A percentile compares a stretch with the other conserved stretches of the same genome.
Evolutionary conservation across 768 basidiomycete genomes (phyloP).

Genomic region (Sporobolomyces phaffii): DNA sequence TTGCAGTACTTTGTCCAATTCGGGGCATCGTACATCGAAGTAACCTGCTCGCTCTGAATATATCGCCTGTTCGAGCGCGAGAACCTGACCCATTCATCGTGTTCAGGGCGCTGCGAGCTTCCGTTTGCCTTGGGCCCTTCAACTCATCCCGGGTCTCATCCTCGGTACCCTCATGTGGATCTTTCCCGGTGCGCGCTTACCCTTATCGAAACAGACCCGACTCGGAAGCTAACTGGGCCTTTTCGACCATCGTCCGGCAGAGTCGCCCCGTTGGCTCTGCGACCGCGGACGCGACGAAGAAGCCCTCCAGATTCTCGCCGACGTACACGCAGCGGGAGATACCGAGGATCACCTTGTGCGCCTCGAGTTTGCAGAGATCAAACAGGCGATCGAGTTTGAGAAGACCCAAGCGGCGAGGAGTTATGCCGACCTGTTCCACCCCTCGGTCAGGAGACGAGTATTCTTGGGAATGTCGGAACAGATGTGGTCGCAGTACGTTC

Average conservation of each 20-base stretch:
- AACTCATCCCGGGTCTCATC: constrained; percentile 69
- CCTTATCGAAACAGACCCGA: neutral
- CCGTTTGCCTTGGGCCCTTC: constrained; percentile 47
- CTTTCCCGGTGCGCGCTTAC: constrained; percentile 53
- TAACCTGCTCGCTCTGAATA: neutral
- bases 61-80: too few species aligned
- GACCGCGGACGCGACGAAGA: constrained; percentile 46
- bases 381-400: constrained; percentile 47
- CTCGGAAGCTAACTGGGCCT: neutral
- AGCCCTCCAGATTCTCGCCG: constrained; percentile 66
- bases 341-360: constrained; percentile 58
- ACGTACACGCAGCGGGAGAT: constrained; percentile 65
- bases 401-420: constrained; percentile 54
- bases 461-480: constrained; percentile 64
- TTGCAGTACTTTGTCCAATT: constrained; percentile 48
- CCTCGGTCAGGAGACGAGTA: constrained; percentile 64
- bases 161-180: constrained; percentile 61
- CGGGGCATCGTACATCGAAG: constrained; percentile 55
- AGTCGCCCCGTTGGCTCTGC: constrained; percentile 61
- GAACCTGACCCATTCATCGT: neutral
- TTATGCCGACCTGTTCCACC: constrained; percentile 61
- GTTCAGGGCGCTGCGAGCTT: constrained; percentile 65
- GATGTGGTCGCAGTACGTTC: constrained; percentile 57
- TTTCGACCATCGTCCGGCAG: constrained; percentile 43
- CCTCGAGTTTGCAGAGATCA: constrained; percentile 55